Conservation (phyloP, 2,329 filamentous ascomycete genomes). For the Colletotrichum somersetense region DNA sequence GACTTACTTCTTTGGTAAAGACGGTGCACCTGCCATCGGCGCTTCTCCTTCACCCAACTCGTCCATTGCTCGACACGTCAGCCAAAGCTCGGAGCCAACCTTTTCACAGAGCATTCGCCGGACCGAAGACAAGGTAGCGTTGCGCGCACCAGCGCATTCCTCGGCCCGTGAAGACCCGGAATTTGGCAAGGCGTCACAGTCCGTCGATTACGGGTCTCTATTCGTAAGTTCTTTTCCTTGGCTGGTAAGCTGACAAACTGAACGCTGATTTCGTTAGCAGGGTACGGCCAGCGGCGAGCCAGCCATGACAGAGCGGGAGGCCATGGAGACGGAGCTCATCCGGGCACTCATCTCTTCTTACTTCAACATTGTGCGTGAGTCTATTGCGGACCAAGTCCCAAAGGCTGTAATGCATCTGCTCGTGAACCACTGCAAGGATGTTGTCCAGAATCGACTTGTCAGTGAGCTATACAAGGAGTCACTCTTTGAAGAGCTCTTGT, state of each 20-base stretch:
- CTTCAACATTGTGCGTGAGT: conserved; percentile 98
- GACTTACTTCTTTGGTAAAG: conserved; percentile 99
- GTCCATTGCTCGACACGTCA: conserved; percentile 74
- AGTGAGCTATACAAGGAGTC: conserved; percentile 95
- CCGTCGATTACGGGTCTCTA: conserved; percentile 60
- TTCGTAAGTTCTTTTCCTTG: conserved; percentile 64
- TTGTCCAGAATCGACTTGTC: conserved; percentile 95
- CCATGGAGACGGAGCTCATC: conserved; percentile 97
- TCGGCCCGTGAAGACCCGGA: conserved; percentile 58
- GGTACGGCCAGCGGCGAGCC: conserved; percentile 75
- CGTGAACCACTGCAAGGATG: conserved; percentile 98
- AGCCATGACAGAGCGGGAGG: conserved; percentile 93
- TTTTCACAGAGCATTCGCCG: conserved; percentile 87
- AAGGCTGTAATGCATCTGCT: conserved; percentile 99
- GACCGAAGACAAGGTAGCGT: conserved; percentile 68
- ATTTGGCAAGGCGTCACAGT: conserved; percentile 53
- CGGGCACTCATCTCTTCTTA: conserved; percentile 96
- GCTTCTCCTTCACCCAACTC: conserved; percentile 54
- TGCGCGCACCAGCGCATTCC: conserved; percentile 61
- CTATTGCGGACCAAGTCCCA: conserved; percentile 97
- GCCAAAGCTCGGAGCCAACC: conserved; percentile 82
- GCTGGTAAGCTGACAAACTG: not conserved
- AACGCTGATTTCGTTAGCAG: conserved; percentile 53
- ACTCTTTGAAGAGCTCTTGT: conserved; percentile 91
- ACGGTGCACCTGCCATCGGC: conserved; percentile 68